A percentile compares a stretch with the other conserved stretches of the same genome.
These are phyloP conservation scores for Pouteria glomerata DNA, from an alignment of 148 eudicot species.

Conservation along the genomic window DNA sequence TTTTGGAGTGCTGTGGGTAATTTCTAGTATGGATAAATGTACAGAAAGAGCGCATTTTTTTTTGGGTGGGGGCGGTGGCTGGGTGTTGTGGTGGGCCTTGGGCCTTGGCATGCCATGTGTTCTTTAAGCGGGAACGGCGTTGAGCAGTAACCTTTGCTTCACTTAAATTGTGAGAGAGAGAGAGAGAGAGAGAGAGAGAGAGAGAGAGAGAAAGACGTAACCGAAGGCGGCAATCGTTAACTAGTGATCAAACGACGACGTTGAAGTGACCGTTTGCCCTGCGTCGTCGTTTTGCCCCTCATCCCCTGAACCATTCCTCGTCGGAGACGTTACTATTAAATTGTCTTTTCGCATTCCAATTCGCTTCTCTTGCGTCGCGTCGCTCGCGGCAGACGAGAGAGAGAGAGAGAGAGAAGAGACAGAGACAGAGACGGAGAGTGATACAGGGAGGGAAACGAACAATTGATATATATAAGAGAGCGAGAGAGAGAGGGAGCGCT, in stretches of 20 bases:
- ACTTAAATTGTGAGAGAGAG: too few species aligned
- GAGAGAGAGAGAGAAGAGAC: constrained; percentile 1
- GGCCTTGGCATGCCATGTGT: background rate
- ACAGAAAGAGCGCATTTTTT: too few species aligned
- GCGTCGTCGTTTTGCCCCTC: background rate
- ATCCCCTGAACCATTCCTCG: background rate
- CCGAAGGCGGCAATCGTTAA: constrained; percentile 5
- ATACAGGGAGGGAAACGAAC: background rate
- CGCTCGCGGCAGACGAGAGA: background rate
- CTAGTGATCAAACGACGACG: background rate
- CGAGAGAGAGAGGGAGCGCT: background rate
- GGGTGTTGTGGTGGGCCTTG: background rate
- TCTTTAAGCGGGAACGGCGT: background rate
- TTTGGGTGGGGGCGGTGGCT: too few species aligned
- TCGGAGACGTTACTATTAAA: background rate
- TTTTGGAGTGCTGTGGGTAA: too few species aligned
- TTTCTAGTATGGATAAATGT: too few species aligned
- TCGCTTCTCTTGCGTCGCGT: constrained; percentile 9
- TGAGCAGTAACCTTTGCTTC: background rate
- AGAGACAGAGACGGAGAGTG: background rate
- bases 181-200: too few species aligned
- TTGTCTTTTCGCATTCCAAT: background rate
- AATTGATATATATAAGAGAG: background rate
- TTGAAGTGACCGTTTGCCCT: background rate
- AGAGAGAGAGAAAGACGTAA: background rate